Evolutionary conservation across 352 stramenopile genomes (phyloP), one percentile per base, ranked within the genome.

Genomic region (Phytophthora cactorum): DNA sequence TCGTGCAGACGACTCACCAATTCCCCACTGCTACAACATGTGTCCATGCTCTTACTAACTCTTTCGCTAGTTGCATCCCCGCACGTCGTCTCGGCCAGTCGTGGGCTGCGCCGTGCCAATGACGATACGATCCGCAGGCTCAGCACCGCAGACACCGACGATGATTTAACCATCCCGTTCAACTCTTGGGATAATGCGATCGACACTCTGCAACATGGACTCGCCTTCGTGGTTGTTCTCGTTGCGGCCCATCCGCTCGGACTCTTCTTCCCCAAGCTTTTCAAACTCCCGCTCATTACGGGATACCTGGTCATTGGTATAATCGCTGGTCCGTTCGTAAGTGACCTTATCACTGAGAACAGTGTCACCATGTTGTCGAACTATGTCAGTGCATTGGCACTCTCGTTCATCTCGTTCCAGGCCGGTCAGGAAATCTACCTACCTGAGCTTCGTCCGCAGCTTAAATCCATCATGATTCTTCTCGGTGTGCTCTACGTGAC

Each of bases 391-490:
- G 79, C 79, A 29, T 63, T 89, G 54, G 79, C 82, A 32, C 70
- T 90, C 17, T 88, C 82, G 32, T 90, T 90, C 72, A 90, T 90
- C 63, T 88, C 81, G 70, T 87, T 88, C 70, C 79, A 90, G 36
- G 81, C 81, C 3, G 81, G 81, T 4, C 81, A 90, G 38, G 81
- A 88, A 47, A 86, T 88, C 59, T 90, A 88, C 15, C 55, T 85
- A 17, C 81, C 79, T 3, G 81, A 88, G 43, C 72, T 89, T 9
- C 63, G 55, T 11, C 81, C 81, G 27, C 81, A 89, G 58, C 75
- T 89, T 51, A 86, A 84, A 58, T 61, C 77, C 17, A 86, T 89
- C 55, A 61, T 86, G 29, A 66, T 79, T 68, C 63, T 86, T 27
- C 60, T 88, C 3, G 38, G 47, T 9, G 55, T 72, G 32, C 56